phyloP scores from a whole-genome alignment of 202 grass and related monocot genomes.

The Carex sylvatica region DNA sequence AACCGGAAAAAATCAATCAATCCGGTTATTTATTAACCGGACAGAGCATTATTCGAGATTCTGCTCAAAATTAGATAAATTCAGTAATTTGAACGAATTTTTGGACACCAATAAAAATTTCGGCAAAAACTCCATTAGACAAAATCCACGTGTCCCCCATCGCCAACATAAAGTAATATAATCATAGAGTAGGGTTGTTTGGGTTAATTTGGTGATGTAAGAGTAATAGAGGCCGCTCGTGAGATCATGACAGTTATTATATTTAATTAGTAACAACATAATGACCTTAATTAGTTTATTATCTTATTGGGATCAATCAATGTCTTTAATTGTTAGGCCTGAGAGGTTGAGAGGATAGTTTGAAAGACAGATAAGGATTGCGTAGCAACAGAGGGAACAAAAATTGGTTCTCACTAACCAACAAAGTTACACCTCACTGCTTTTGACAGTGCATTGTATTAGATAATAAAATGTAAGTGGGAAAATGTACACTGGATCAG shows the following conservation, averaged over 20 bases:
- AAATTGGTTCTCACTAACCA: constrained; percentile 23
- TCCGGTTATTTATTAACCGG: too few species aligned
- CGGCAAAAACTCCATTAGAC: background rate
- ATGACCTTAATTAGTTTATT: constrained; percentile 12
- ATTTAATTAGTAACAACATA: background rate
- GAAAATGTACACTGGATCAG: constrained; percentile 1
- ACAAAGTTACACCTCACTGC: constrained; percentile 26
- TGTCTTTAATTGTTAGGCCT: constrained; percentile 10
- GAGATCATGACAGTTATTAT: constrained; percentile 23
- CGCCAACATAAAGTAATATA: background rate
- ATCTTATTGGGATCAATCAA: constrained; percentile 14
- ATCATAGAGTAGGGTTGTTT: background rate
- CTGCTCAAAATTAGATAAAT: too few species aligned
- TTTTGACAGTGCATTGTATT: background rate
- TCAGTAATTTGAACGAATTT: too few species aligned
- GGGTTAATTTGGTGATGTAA: constrained; percentile 13
- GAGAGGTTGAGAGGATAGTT: background rate
- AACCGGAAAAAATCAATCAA: too few species aligned
- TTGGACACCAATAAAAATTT: too few species aligned
- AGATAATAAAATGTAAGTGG: background rate
- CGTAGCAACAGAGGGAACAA: background rate
- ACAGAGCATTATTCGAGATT: too few species aligned
- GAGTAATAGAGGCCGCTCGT: background rate
- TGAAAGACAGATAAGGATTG: background rate
- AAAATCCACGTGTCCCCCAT: background rate